These are phyloP conservation scores for Pseudogymnoascus sp. DNA, from an alignment of 2,329 filamentous ascomycete species.

Conservation along the genomic window DNA sequence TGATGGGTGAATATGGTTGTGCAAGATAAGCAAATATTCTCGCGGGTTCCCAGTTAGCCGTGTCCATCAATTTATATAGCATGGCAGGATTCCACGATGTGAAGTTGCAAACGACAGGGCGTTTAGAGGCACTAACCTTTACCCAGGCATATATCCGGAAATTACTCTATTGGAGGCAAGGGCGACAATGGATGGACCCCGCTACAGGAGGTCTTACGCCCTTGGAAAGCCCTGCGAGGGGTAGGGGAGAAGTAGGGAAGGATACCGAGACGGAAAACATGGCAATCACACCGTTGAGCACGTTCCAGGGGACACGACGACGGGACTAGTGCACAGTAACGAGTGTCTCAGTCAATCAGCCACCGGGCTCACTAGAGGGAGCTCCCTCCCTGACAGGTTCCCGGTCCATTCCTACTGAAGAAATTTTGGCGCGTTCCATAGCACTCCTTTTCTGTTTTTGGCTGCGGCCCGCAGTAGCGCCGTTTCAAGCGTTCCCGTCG, in stretches of 20 bases:
- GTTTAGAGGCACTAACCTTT: background rate
- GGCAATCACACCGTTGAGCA: background rate
- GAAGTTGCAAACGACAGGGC: background rate
- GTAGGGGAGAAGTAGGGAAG: background rate
- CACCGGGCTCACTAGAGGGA: background rate
- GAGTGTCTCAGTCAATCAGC: background rate
- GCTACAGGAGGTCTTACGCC: background rate
- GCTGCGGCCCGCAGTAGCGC: background rate
- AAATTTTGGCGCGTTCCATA: background rate
- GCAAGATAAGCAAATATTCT: conserved; percentile 1
- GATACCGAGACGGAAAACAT: background rate
- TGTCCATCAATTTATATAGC: conserved; percentile 6
- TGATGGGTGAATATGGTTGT: background rate
- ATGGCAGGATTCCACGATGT: background rate
- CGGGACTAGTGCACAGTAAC: background rate
- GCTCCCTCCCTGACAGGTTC: background rate
- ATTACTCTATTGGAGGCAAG: background rate
- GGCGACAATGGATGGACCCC: background rate
- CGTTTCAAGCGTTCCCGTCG: background rate
- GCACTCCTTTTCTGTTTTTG: background rate
- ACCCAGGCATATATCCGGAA: background rate
- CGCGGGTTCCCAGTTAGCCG: background rate
- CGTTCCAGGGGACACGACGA: background rate
- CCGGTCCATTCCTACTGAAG: background rate
- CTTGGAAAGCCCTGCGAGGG: background rate